A percentile compares a stretch with the other conserved stretches of the same genome.
Conservation (phyloP, 768 basidiomycete species). For the Amanita exitialis region DNA sequence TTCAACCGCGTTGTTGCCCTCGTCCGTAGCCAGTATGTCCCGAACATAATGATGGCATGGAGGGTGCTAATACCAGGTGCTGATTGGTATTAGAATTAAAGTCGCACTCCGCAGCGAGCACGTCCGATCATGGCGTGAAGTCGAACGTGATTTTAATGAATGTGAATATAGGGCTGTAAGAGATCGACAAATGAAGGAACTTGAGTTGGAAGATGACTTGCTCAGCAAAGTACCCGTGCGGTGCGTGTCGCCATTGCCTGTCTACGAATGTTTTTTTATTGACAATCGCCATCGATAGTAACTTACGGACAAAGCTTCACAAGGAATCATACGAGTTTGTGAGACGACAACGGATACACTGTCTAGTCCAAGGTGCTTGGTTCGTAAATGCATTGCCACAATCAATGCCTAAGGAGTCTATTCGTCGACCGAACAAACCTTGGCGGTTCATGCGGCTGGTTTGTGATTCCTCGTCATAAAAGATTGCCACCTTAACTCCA, state of each 20-base stretch:
- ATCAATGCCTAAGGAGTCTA: conserved; percentile 37
- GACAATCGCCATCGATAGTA: conserved; percentile 32
- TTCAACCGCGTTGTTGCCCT: conserved; percentile 71
- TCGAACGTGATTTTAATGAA: conserved; percentile 73
- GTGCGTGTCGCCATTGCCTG: conserved; percentile 24
- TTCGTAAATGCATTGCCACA: conserved; percentile 72
- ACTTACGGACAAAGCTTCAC: conserved; percentile 75
- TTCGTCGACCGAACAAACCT: conserved; percentile 48
- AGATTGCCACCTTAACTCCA: conserved; percentile 1
- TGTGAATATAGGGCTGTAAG: conserved; percentile 80
- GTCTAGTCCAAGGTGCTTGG: conserved; percentile 85
- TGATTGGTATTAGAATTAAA: conserved; percentile 44
- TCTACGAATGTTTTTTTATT: neutral
- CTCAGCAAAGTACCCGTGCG: conserved; percentile 78
- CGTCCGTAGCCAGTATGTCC: conserved; percentile 69
- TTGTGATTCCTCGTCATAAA: conserved; percentile 10
- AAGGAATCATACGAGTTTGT: conserved; percentile 90
- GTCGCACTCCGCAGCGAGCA: conserved; percentile 69
- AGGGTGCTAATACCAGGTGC: conserved; percentile 4
- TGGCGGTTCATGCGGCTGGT: conserved; percentile 90
- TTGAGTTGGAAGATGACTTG: conserved; percentile 83
- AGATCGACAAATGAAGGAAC: conserved; percentile 83
- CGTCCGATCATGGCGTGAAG: conserved; percentile 70
- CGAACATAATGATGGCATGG: neutral
- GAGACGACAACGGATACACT: conserved; percentile 79